Base-by-base conservation (phyloP, 352 stramenopile species). In the Phytophthora sp. region DNA sequence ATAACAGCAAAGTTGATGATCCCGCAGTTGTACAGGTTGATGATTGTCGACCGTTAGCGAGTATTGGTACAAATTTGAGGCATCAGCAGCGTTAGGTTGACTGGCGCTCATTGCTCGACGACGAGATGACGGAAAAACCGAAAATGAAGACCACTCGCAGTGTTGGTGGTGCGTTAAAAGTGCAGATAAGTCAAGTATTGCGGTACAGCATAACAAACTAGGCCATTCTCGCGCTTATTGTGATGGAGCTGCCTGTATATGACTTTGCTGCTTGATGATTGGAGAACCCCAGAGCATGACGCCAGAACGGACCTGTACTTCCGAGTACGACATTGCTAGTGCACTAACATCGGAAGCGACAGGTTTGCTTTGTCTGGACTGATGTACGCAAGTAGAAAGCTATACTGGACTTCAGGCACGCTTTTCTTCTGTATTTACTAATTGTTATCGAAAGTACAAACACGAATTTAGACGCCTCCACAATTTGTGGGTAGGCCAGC, bases 1-100 rank as follows among this genome's bases (percentile, higher is more conserved):
- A 37, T 84, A 79, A 28, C 58, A 58, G 56, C 75, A 82, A 11
- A 52, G 48, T 49, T 62, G 55, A 5, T 48, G 49, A 21, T 51
- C 50, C 20, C 18, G 42, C 20, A 44, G 4, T n/a, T 53, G 42
- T 8, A 57, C 24, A 31, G 43, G 45, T 31, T 71, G 66, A 26
- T 58, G 45, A 39, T 54, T 66, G 7, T 26, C 37, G 2, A 28
- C 6, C 31, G 24, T 30, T 31, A 35, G 41, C 2, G 26, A 38
- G 46, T 53, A 51, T 2, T 54, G 51, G 27, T 46, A 48, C 38
- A 54, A 34, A 13, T 38, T 48, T 4, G 35, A 41, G 24, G 34
- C 27, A 8, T 35, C 32, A 17, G 30, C 34, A 26, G 51, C 39
- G 15, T 37, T 45, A 13, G 24, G 26, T 32, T 61, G 50, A 59